A percentile compares a stretch with the other conserved stretches of the same genome.
Conservation (phyloP, 2,329 filamentous ascomycete genomes). For the Daldinia sp. region DNA sequence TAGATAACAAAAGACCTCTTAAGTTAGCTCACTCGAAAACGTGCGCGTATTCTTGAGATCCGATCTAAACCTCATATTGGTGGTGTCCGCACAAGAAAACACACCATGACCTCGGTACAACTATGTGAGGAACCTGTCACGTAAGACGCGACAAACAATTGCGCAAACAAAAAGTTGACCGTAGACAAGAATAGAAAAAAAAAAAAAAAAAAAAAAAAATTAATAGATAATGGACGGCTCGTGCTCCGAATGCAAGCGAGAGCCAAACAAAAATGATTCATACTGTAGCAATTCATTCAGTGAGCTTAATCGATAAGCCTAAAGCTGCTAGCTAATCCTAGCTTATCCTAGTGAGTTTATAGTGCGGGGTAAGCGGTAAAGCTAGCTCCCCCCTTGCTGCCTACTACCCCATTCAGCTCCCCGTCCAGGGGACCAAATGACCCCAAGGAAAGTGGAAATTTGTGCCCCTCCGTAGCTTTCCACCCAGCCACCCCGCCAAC, state of each 20-base stretch:
- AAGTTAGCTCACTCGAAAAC: constrained; percentile 67
- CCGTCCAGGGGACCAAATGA: constrained; percentile 17
- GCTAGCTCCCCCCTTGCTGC: constrained; percentile 19
- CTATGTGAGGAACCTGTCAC: constrained; percentile 22
- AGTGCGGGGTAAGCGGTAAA: constrained; percentile 36
- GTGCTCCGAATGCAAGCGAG: constrained; percentile 13
- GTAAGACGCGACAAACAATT: constrained; percentile 33
- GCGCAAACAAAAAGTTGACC: constrained; percentile 15
- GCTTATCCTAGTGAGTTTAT: constrained; percentile 13
- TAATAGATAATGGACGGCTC: constrained; percentile 1
- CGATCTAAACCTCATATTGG: constrained; percentile 74
- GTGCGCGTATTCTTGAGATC: constrained; percentile 75
- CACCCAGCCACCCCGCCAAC: constrained; percentile 9
- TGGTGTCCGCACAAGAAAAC: constrained; percentile 17
- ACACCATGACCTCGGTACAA: constrained; percentile 34
- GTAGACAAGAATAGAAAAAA: not conserved
- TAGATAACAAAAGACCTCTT: not conserved
- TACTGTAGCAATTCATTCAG: not conserved
- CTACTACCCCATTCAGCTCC: constrained; percentile 20
- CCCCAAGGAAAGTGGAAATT: constrained; percentile 23
- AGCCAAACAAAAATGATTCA: constrained; percentile 3
- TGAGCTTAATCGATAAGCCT: constrained; percentile 40
- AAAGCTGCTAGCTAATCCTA: constrained; percentile 16
- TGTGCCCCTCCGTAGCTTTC: constrained; percentile 22
- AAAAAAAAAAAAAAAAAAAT: no score